Conservation (phyloP, 202 grass and related monocot species). For the Elaeis oleifera region DNA sequence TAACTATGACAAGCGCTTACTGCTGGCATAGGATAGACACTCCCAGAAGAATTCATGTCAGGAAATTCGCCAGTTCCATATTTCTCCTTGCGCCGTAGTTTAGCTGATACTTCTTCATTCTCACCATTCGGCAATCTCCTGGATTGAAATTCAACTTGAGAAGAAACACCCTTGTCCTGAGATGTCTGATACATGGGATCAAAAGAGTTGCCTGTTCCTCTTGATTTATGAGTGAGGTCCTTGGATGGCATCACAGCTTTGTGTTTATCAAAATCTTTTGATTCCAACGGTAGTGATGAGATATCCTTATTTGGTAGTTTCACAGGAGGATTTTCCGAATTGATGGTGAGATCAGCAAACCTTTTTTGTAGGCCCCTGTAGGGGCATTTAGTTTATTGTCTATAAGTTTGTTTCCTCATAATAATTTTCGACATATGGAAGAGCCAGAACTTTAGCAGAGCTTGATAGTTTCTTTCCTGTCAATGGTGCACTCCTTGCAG, state of each 20-base stretch:
- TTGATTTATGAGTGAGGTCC: conserved; percentile 40
- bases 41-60: conserved; percentile 36
- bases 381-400: conserved; percentile 38
- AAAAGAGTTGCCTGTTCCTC: conserved; percentile 33
- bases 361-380: conserved; percentile 40
- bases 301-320: conserved; percentile 53
- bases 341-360: conserved; percentile 31
- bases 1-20: conserved; percentile 6
- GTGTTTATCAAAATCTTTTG: conserved; percentile 55
- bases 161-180: conserved; percentile 49
- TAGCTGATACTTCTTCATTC: conserved; percentile 41
- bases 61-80: conserved; percentile 40
- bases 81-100: conserved; percentile 45
- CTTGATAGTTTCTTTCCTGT: conserved; percentile 33
- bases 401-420: conserved; percentile 32
- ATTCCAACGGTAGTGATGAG: conserved; percentile 37
- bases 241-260: conserved; percentile 29
- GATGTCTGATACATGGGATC: conserved; percentile 44
- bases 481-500: conserved; percentile 30
- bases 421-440: conserved; percentile 35
- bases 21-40: conserved; percentile 49
- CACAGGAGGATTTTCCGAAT: conserved; percentile 30
- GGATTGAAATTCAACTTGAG: conserved; percentile 59
- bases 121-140: conserved; percentile 43
- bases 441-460: conserved; percentile 18